phyloP scores from a whole-genome alignment of 2,329 filamentous ascomycete genomes.

The Fusarium sp. region DNA sequence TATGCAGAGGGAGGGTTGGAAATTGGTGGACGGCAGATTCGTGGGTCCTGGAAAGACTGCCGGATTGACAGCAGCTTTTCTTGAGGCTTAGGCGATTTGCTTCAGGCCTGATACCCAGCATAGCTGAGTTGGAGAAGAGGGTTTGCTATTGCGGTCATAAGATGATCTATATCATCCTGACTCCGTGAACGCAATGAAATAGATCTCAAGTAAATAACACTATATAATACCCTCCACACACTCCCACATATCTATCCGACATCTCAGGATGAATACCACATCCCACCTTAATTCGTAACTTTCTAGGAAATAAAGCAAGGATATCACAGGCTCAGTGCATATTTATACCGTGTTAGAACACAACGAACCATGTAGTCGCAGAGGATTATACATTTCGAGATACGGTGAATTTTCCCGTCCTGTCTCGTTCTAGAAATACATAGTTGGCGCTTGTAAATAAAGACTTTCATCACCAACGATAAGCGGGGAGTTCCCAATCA shows the following conservation, averaged over 20 bases:
- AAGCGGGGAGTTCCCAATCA: conserved; percentile 54
- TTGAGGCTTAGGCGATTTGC: conserved; percentile 50
- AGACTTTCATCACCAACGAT: conserved; percentile 48
- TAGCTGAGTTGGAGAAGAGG: too few relatives aligned
- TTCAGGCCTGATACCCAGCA: background rate
- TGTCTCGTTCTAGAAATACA: conserved; percentile 55
- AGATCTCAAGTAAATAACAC: background rate
- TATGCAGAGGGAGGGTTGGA: conserved; percentile 78
- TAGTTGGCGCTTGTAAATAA: conserved; percentile 48
- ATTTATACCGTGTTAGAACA: background rate
- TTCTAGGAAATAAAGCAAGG: background rate
- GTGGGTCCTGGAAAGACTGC: conserved; percentile 54
- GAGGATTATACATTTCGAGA: conserved; percentile 44
- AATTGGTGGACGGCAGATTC: conserved; percentile 64
- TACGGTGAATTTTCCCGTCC: conserved; percentile 43
- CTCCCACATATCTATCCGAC: too few relatives aligned
- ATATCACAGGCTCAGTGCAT: background rate
- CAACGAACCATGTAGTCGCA: conserved; percentile 10
- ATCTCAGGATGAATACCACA: too few relatives aligned
- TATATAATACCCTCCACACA: background rate
- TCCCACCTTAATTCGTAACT: background rate
- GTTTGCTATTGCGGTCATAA: too few relatives aligned
- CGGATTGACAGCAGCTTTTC: conserved; percentile 55
- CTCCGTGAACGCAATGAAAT: background rate
- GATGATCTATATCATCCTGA: background rate